A percentile compares a stretch with the other conserved stretches of the same genome.
phyloP scores from a whole-genome alignment of 495 filamentous ascomycete species.

The Tuber umbilicatum region DNA sequence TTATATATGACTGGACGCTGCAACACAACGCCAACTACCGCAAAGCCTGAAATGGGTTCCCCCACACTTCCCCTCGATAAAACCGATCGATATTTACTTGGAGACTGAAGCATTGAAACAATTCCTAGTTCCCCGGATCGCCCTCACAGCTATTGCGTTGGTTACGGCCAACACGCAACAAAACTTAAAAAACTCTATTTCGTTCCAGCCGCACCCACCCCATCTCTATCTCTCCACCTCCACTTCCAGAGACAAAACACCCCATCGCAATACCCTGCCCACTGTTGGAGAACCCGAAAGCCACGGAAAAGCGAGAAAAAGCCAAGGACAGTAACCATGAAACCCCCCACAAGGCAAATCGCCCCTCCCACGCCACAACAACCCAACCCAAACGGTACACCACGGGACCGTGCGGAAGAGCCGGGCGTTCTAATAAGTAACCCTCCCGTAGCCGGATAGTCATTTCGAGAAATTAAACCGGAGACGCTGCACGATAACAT shows the following conservation, averaged over 20 bases:
- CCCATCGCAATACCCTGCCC: background rate
- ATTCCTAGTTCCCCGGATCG: background rate
- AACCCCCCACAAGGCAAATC: background rate
- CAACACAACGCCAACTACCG: background rate
- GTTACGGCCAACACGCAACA: background rate
- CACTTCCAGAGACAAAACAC: background rate
- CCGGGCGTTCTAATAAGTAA: background rate
- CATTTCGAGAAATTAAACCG: background rate
- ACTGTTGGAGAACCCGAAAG: background rate
- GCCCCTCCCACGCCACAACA: background rate
- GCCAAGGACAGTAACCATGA: background rate
- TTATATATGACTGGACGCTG: background rate
- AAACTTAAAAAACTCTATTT: background rate
- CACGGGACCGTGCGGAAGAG: background rate
- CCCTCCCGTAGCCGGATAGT: background rate
- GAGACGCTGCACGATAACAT: background rate
- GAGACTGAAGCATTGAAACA: background rate
- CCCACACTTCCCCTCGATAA: background rate
- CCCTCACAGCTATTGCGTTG: background rate
- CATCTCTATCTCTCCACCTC: background rate
- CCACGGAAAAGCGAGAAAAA: background rate
- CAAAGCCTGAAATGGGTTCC: background rate
- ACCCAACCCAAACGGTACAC: background rate
- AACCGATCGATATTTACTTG: background rate
- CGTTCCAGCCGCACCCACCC: background rate